These are phyloP conservation scores for Cadophora malorum DNA, from an alignment of 2,329 filamentous ascomycete genomes.

Conservation along the genomic window DNA sequence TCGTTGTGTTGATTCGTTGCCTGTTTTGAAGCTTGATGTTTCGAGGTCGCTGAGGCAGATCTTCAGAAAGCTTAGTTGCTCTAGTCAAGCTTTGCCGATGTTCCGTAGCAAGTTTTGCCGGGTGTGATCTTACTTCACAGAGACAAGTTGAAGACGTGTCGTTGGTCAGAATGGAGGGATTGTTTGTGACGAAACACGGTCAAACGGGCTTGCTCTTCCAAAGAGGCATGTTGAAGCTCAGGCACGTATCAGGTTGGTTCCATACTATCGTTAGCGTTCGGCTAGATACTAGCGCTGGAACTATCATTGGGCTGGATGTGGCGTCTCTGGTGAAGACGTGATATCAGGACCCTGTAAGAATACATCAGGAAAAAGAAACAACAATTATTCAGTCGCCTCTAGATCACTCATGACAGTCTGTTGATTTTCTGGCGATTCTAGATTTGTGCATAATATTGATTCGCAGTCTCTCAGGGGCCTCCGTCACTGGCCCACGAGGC, in stretches of 20 bases:
- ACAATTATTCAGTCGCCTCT: neutral
- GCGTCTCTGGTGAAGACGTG: neutral
- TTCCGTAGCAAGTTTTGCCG: slow-evolving; percentile 22
- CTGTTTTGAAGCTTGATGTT: slow-evolving; percentile 23
- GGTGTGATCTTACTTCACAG: neutral
- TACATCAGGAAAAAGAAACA: neutral
- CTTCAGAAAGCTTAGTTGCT: slow-evolving; percentile 24
- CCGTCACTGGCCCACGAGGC: neutral
- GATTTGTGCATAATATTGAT: neutral
- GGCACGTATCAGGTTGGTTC: slow-evolving; percentile 20
- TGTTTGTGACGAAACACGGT: slow-evolving; percentile 26
- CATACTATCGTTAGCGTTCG: slow-evolving; percentile 9
- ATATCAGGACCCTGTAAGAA: neutral
- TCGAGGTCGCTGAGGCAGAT: slow-evolving; percentile 1
- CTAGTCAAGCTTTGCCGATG: slow-evolving; percentile 28
- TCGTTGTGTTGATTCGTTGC: slow-evolving; percentile 24
- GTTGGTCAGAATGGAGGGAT: slow-evolving; percentile 1
- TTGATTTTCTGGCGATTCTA: neutral
- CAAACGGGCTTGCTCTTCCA: slow-evolving; percentile 21
- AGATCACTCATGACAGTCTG: neutral
- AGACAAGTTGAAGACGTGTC: neutral
- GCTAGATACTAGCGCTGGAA: neutral
- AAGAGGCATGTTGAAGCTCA: slow-evolving; percentile 17
- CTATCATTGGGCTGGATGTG: neutral
- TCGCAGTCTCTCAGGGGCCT: neutral